These are phyloP conservation scores for Lachnellula arida DNA, from an alignment of 2,329 filamentous ascomycete genomes.

Conservation along the genomic window DNA sequence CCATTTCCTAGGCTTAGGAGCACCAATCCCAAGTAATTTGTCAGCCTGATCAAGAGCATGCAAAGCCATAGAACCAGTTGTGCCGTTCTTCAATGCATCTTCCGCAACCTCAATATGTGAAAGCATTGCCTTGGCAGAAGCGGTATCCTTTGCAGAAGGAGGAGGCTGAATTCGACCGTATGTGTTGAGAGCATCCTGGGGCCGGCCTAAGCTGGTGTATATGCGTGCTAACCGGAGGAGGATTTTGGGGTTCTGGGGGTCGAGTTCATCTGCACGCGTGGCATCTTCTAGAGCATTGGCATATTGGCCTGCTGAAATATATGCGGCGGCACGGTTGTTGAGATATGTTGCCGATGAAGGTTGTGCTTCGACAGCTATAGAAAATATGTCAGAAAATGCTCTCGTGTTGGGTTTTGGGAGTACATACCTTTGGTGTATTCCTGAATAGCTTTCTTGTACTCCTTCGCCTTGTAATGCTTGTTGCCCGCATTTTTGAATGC, in stretches of 20 bases:
- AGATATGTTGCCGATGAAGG: constrained; percentile 85
- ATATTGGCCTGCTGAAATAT: constrained; percentile 82
- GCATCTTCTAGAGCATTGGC: constrained; percentile 81
- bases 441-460: constrained; percentile 81
- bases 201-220: constrained; percentile 80
- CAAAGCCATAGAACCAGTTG: constrained; percentile 83
- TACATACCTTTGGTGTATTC: constrained; percentile 87
- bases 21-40: constrained; percentile 68
- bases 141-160: constrained; percentile 79
- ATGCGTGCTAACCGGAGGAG: constrained; percentile 83
- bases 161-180: constrained; percentile 76
- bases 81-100: constrained; percentile 68
- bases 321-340: constrained; percentile 90
- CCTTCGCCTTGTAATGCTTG: constrained; percentile 93
- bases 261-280: constrained; percentile 73
- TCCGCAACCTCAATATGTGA: constrained; percentile 77
- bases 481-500: constrained; percentile 89
- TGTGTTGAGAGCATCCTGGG: constrained; percentile 79
- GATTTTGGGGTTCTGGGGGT: constrained; percentile 83
- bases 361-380: constrained; percentile 79
- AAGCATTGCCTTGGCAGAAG: constrained; percentile 78
- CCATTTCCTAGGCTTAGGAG: constrained; percentile 85
- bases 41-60: constrained; percentile 90
- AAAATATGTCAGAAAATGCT: constrained; percentile 10
- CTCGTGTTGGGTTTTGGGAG: neutral